These are phyloP conservation scores for Exserohilum rostratum DNA, from an alignment of 2,329 filamentous ascomycete species.

Conservation along the genomic window DNA sequence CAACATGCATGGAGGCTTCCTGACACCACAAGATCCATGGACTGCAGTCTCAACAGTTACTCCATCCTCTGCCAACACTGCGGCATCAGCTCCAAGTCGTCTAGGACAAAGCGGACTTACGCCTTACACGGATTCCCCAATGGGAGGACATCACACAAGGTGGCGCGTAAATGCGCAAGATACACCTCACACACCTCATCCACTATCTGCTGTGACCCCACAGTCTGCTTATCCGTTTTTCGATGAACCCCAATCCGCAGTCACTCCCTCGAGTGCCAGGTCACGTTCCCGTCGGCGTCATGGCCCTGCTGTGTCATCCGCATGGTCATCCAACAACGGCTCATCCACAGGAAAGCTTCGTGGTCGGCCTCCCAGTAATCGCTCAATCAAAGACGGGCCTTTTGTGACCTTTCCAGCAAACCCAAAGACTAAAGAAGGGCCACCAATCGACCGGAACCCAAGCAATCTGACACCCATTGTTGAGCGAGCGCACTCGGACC, in stretches of 20 bases:
- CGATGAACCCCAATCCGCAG: conserved; percentile 72
- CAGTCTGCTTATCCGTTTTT: conserved; percentile 58
- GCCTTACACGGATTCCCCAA: conserved; percentile 52
- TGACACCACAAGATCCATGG: conserved; percentile 54
- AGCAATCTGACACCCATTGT: conserved; percentile 52
- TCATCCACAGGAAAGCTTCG: conserved; percentile 72
- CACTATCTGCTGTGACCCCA: conserved; percentile 78
- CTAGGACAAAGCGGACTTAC: conserved; percentile 43
- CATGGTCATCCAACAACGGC: conserved; percentile 74
- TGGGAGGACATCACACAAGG: conserved; percentile 50
- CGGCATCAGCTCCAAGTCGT: conserved; percentile 43
- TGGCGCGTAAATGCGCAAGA: conserved; percentile 63
- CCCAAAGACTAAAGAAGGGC: conserved; percentile 56
- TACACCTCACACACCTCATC: conserved; percentile 72
- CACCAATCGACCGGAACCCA: conserved; percentile 54
- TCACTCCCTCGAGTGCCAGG: conserved; percentile 64
- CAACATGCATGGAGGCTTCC: conserved; percentile 53
- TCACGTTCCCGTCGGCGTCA: conserved; percentile 68
- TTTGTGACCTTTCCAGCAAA: conserved; percentile 73
- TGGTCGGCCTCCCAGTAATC: conserved; percentile 78
- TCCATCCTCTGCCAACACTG: conserved; percentile 45
- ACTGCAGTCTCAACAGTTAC: conserved; percentile 48
- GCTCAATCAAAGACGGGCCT: conserved; percentile 68
- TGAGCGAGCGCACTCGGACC: conserved; percentile 50
- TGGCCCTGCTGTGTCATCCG: conserved; percentile 87